phyloP scores from a whole-genome alignment of 768 basidiomycete species.

The Dendrothele bispora region DNA sequence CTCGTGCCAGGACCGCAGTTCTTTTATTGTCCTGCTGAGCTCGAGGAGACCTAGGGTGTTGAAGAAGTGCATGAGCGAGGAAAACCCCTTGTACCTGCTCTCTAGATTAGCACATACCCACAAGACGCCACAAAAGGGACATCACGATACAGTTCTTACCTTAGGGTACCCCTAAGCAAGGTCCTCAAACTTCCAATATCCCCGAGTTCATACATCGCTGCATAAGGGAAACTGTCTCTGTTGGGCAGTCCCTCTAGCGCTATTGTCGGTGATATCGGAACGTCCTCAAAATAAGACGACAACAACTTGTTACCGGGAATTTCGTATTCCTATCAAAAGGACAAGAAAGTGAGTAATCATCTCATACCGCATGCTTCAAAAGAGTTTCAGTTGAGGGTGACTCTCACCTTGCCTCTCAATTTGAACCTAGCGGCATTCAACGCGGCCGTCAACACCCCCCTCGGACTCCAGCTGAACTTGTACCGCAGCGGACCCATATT shows the following conservation, averaged over 20 bases:
- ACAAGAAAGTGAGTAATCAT: too few relatives aligned
- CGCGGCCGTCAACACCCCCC: constrained; percentile 82
- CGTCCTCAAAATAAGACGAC: constrained; percentile 55
- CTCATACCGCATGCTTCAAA: too few relatives aligned
- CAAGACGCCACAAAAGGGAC: background rate
- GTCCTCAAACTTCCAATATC: constrained; percentile 47
- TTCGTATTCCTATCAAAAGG: too few relatives aligned
- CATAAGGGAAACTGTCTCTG: constrained; percentile 75
- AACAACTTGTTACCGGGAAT: constrained; percentile 58
- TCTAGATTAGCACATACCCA: background rate
- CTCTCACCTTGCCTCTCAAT: constrained; percentile 53
- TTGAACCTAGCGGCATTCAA: constrained; percentile 70
- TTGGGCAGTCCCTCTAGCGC: constrained; percentile 85
- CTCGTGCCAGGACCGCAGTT: constrained; percentile 37
- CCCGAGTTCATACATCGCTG: constrained; percentile 59
- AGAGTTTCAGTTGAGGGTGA: too few relatives aligned
- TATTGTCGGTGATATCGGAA: constrained; percentile 64
- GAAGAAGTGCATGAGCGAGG: constrained; percentile 72
- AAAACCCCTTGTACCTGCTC: constrained; percentile 81
- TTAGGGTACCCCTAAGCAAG: constrained; percentile 81
- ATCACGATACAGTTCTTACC: constrained; percentile 39
- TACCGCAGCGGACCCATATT: constrained; percentile 70
- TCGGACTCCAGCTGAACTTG: constrained; percentile 93
- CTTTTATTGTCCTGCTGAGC: constrained; percentile 28
- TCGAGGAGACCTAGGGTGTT: constrained; percentile 69